Conservation (phyloP, 2,329 filamentous ascomycete genomes). For the Ophiostoma australiae region DNA sequence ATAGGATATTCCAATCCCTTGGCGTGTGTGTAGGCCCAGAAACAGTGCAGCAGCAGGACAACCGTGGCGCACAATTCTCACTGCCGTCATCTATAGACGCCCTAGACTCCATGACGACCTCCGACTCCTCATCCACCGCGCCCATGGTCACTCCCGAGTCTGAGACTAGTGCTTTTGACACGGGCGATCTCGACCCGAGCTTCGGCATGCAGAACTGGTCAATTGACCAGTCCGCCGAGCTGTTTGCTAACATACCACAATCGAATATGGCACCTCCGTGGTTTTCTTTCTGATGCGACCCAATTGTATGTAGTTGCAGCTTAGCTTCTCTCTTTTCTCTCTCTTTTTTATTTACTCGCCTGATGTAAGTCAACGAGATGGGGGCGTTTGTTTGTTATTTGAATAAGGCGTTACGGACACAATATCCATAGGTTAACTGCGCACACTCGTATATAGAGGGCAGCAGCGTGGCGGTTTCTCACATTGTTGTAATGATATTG, state of each 20-base stretch:
- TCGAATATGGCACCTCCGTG: conserved; percentile 15
- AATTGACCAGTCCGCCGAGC: conserved; percentile 15
- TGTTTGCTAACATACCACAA: conserved; percentile 22
- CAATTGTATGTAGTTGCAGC: neutral
- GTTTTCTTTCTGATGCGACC: conserved; percentile 21
- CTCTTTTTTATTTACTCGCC: neutral
- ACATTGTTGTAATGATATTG: neutral
- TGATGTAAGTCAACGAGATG: too few relatives aligned
- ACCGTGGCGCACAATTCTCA: neutral
- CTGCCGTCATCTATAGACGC: neutral
- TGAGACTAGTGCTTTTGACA: neutral
- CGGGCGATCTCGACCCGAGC: neutral
- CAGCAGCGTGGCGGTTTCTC: neutral
- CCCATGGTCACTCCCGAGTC: conserved; percentile 13
- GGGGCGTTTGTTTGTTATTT: neutral
- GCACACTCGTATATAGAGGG: neutral
- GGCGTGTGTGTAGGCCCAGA: neutral
- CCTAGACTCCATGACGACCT: neutral
- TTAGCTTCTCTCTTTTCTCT: neutral
- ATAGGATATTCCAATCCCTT: neutral
- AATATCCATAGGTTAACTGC: neutral
- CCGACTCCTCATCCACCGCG: conserved; percentile 3
- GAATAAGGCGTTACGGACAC: neutral
- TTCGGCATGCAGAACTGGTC: conserved; percentile 16
- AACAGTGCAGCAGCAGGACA: neutral